Conservation (phyloP, 176 grass and related monocot species). For the Otatea glauca region DNA sequence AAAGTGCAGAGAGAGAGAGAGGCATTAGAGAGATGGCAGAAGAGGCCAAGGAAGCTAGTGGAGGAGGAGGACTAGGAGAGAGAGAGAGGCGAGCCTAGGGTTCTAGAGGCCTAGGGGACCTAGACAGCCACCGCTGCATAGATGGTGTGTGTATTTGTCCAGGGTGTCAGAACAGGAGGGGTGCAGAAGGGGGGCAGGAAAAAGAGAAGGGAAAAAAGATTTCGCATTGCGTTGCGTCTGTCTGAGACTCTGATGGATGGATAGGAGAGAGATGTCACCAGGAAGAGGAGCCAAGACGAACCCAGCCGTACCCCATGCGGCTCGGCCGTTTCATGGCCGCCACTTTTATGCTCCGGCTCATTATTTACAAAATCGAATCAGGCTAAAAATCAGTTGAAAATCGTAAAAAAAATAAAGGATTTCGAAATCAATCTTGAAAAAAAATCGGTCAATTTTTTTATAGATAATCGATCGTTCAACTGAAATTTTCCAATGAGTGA, state of each 20-base stretch:
- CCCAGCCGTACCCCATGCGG: slow-evolving; percentile 39
- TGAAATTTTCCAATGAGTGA: too few relatives aligned
- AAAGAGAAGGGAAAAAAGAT: slow-evolving; percentile 15
- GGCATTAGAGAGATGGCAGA: not conserved
- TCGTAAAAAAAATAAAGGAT: too few relatives aligned
- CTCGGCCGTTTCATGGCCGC: not conserved
- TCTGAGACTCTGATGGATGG: slow-evolving; percentile 6
- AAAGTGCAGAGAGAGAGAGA: slow-evolving; percentile 39
- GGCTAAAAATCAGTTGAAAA: too few relatives aligned
- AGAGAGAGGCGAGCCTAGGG: slow-evolving; percentile 15
- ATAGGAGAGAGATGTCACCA: not conserved
- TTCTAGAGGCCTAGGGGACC: slow-evolving; percentile 38
- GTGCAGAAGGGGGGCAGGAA: slow-evolving; percentile 45
- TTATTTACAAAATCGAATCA: too few relatives aligned
- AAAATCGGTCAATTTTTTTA: too few relatives aligned
- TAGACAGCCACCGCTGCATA: slow-evolving; percentile 50
- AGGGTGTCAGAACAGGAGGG: slow-evolving; percentile 45
- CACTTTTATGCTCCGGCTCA: too few relatives aligned
- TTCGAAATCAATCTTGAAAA: too few relatives aligned
- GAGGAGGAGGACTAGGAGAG: not conserved
- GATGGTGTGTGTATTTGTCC: not conserved
- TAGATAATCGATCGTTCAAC: too few relatives aligned
- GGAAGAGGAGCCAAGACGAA: slow-evolving; percentile 41
- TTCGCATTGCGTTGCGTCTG: not conserved
- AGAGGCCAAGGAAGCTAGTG: slow-evolving; percentile 14